A percentile compares a stretch with the other conserved stretches of the same genome.
These are phyloP conservation scores for Paulownia fortunei DNA, from an alignment of 257 asterid species.

Conservation along the genomic window DNA sequence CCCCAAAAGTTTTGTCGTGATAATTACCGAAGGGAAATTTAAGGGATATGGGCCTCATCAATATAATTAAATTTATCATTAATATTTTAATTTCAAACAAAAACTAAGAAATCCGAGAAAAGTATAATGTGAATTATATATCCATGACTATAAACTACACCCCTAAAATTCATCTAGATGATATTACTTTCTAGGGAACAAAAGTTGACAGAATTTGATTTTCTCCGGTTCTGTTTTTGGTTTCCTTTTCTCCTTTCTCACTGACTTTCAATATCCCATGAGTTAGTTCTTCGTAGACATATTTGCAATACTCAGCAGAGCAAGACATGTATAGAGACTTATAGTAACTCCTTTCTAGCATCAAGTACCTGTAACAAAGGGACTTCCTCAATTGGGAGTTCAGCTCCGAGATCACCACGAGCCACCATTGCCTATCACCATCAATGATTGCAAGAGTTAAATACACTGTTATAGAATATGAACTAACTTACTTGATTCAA, in stretches of 20 bases:
- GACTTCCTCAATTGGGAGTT: slow-evolving; percentile 98
- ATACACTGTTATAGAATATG: neutral
- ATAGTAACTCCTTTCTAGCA: slow-evolving; percentile 15
- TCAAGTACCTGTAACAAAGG: slow-evolving; percentile 87
- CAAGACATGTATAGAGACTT: slow-evolving; percentile 23
- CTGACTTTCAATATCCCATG: neutral
- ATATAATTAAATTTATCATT: too few relatives aligned
- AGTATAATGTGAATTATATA: neutral
- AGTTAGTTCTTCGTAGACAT: slow-evolving; percentile 3
- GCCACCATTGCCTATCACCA: slow-evolving; percentile 97
- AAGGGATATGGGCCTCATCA: neutral
- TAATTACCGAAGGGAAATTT: neutral
- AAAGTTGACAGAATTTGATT: slow-evolving; percentile 4
- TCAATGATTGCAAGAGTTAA: slow-evolving; percentile 29
- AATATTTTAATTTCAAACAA: slow-evolving; percentile 3
- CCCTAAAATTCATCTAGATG: neutral
- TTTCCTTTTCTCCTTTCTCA: neutral
- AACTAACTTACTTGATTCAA: slow-evolving; percentile 11
- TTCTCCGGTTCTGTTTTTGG: slow-evolving; percentile 6
- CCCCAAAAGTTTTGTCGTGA: neutral
- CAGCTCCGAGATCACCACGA: slow-evolving; percentile 99
- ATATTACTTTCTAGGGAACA: slow-evolving; percentile 4
- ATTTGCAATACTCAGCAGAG: neutral
- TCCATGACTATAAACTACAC: neutral
- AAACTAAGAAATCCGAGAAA: neutral